Evolutionary conservation across 176 grass and related monocot species (phyloP), one percentile per base, ranked within the genome.

Genomic region (Ananas comosus): DNA sequence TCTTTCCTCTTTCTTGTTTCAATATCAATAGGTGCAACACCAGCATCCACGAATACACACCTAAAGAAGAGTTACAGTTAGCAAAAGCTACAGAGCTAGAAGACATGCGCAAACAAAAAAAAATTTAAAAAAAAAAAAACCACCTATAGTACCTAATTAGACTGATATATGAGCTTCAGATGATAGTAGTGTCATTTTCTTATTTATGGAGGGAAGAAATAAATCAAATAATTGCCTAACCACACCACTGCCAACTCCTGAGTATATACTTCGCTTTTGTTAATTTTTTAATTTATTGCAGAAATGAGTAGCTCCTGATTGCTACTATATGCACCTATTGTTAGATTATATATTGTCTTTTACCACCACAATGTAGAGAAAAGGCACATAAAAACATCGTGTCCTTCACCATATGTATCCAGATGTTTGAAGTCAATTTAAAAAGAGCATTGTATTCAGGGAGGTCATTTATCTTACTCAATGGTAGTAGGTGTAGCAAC

Each of bases 1-100:
- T 97, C 89, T 82, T 97, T 92, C 70, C 66, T 92, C 75, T 74
- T 97, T 76, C 86, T 97, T 56, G 94, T 92, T 81, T 97, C 89
- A 63, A 97, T 87, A 64, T 97, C 94, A 77, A 99, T 80, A 53
- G 79, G 66, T 65, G 94, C 89, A 72, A 99, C 86, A 59, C 94
- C 94, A 83, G 89, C 89, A 82, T 99, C 94, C 27, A 99, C 94
- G 84, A 90, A 99, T 51, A 99, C 94, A 72, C 94, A 99, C 84
- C 94, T 97, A 74, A 21, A 74, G 53, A 69, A 50, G 65, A 24
- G 19, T 61, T 68, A 69, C 10, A 17, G 18, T 48, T 52, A 67
- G 27, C 64, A 24, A 64, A 29, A 10, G 12, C 17, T 50, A 18
- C 52, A 33, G 29, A 70, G 14, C 23, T 24, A 29, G n/a, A 18